Percentiles rank a stretch among this genome's conserved stretches.
phyloP scores from a whole-genome alignment of 2,329 filamentous ascomycete species.

The Aspergillus pseudotamarii region DNA sequence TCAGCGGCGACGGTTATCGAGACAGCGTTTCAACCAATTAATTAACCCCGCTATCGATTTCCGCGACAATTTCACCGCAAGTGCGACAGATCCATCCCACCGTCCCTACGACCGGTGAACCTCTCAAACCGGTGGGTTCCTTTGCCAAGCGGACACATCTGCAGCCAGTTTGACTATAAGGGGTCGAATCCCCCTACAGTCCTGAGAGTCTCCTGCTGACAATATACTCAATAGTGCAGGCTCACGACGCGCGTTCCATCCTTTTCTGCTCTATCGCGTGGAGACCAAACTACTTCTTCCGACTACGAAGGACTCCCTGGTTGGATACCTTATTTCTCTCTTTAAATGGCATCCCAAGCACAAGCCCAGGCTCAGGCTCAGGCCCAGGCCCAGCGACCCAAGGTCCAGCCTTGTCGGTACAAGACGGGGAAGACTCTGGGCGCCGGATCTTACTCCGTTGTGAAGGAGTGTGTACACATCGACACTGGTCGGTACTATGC shows the following conservation, averaged over 20 bases:
- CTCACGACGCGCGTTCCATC: not conserved
- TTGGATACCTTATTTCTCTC: not conserved
- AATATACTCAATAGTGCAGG: not conserved
- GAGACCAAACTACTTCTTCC: not conserved
- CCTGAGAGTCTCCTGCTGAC: not conserved
- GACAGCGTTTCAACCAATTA: not conserved
- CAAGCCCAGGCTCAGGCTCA: constrained; percentile 23
- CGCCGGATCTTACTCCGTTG: constrained; percentile 95
- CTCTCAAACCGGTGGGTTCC: not conserved
- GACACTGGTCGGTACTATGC: constrained; percentile 98
- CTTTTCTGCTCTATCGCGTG: not conserved
- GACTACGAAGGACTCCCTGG: not conserved
- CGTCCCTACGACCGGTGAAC: not conserved
- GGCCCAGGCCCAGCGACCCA: constrained; percentile 49
- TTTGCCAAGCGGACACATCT: not conserved
- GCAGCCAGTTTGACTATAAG: not conserved
- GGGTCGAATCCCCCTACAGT: not conserved
- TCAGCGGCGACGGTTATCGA: constrained; percentile 1
- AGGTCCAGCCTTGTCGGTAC: constrained; percentile 94
- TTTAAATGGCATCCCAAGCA: constrained; percentile 35
- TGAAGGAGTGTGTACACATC: constrained; percentile 98
- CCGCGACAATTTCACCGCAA: not conserved
- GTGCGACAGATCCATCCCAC: not conserved
- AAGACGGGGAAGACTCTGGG: constrained; percentile 98
- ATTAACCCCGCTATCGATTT: constrained; percentile 1